Conservation (phyloP, 331 rosid species). For the Malus hybrid region DNA sequence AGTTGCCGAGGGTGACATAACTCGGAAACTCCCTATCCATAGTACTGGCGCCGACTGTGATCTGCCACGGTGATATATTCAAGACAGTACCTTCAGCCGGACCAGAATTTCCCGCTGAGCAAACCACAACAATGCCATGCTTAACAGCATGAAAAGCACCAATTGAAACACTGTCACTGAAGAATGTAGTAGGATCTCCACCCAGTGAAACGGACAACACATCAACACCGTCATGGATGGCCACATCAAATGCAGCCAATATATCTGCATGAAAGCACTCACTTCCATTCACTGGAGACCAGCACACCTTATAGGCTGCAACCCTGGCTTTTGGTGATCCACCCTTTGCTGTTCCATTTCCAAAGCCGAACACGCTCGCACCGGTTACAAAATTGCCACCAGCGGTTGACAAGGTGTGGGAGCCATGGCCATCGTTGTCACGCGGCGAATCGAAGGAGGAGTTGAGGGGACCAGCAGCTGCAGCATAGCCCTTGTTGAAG, state of each 20-base stretch:
- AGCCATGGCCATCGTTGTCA: conserved; percentile 80
- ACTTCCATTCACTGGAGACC: conserved; percentile 47
- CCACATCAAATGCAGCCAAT: conserved; percentile 67
- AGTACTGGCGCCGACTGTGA: conserved; percentile 87
- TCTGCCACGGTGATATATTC: conserved; percentile 64
- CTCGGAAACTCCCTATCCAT: conserved; percentile 74
- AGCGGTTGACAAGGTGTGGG: conserved; percentile 91
- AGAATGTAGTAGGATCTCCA: conserved; percentile 32
- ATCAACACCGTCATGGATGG: conserved; percentile 79
- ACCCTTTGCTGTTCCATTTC: conserved; percentile 81
- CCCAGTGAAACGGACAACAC: conserved; percentile 78
- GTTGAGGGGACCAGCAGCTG: conserved; percentile 42
- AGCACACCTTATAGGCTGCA: conserved; percentile 87
- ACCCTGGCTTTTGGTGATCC: conserved; percentile 82
- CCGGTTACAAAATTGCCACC: conserved; percentile 64
- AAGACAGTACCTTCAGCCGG: conserved; percentile 45
- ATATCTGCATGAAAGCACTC: conserved; percentile 86
- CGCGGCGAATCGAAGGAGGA: conserved; percentile 61
- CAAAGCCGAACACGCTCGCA: conserved; percentile 65
- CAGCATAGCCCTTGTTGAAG: conserved; percentile 67
- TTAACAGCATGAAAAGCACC: conserved; percentile 81
- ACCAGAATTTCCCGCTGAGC: conserved; percentile 86
- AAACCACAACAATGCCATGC: conserved; percentile 71
- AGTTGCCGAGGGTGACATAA: conserved; percentile 51
- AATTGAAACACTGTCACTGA: conserved; percentile 63